Evolutionary conservation across 345 rosid species (phyloP).

Genomic region (Arabis alpina): DNA sequence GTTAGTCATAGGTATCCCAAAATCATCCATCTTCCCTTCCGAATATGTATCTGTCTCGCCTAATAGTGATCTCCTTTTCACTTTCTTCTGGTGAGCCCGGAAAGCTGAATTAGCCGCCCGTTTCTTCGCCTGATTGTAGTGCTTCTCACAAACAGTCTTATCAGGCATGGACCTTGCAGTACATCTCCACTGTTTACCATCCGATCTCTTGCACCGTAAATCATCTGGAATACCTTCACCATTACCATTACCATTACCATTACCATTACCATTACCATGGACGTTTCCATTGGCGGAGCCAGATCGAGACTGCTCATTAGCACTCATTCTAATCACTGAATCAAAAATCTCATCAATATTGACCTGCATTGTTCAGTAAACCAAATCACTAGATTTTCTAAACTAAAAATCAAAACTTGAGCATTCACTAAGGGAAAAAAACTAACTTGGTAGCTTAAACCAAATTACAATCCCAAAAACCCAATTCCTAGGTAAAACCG

Average conservation of each 20-base stretch:
- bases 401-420: not conserved
- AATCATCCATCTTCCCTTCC: conserved; percentile 77
- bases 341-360: conserved; percentile 20
- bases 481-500: not conserved
- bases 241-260: conserved; percentile 21
- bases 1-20: conserved; percentile 53
- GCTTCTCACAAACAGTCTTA: conserved; percentile 98
- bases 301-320: conserved; percentile 62
- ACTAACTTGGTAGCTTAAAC: not conserved
- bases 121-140: conserved; percentile 88
- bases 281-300: conserved; percentile 58
- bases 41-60: conserved; percentile 64
- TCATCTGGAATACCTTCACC: conserved; percentile 89
- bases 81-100: conserved; percentile 83
- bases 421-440: not conserved
- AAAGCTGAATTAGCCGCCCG: conserved; percentile 94
- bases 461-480: conserved; percentile 19
- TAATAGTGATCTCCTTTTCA: conserved; percentile 57
- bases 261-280: not conserved
- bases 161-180: conserved; percentile 98
- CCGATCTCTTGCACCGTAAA: conserved; percentile 95
- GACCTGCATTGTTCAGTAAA: conserved; percentile 35
- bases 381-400: conserved; percentile 11
- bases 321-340: conserved; percentile 32
- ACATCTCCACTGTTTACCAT: conserved; percentile 99